Percentiles rank a stretch among this genome's conserved stretches.
These are phyloP conservation scores for Zostera marina DNA, from an alignment of 116 monocot genomes.

Conservation along the genomic window DNA sequence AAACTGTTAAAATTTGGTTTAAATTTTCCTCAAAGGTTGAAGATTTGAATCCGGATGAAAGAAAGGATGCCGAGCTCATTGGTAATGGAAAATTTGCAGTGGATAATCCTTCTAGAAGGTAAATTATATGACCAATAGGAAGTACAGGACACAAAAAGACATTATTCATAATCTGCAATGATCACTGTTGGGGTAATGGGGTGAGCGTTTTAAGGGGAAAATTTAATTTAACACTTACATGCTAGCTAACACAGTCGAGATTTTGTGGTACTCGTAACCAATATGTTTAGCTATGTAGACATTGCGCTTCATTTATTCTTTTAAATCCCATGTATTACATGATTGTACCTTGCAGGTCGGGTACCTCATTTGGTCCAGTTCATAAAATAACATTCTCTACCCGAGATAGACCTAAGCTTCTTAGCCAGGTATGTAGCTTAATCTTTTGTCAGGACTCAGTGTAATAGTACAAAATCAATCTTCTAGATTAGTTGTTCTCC, in stretches of 20 bases:
- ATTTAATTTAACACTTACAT: background rate
- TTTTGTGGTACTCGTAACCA: background rate
- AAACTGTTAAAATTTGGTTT: slow-evolving; percentile 34
- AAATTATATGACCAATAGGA: background rate
- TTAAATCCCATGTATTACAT: background rate
- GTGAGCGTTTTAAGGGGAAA: slow-evolving; percentile 1
- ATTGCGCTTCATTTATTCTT: slow-evolving; percentile 1
- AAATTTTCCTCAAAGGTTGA: slow-evolving; percentile 74
- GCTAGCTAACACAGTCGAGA: background rate
- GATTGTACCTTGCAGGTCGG: slow-evolving; percentile 35
- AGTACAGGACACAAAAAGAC: no score
- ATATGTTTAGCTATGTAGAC: background rate
- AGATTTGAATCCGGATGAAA: slow-evolving; percentile 37
- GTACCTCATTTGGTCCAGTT: slow-evolving; percentile 21
- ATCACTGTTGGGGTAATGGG: background rate
- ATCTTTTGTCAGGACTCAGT: background rate
- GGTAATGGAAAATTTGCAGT: slow-evolving; percentile 10
- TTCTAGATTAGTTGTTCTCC: no score
- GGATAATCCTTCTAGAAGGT: slow-evolving; percentile 3
- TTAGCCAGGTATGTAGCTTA: slow-evolving; percentile 47
- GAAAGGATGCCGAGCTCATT: slow-evolving; percentile 21
- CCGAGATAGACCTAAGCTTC: slow-evolving; percentile 89
- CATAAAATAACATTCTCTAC: slow-evolving; percentile 93
- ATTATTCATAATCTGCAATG: background rate
- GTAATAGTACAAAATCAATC: no score